A percentile compares a stretch with the other conserved stretches of the same genome.
Conservation (phyloP, 192 early-diverging fungal genomes). For the Funneliformis geosporum region DNA sequence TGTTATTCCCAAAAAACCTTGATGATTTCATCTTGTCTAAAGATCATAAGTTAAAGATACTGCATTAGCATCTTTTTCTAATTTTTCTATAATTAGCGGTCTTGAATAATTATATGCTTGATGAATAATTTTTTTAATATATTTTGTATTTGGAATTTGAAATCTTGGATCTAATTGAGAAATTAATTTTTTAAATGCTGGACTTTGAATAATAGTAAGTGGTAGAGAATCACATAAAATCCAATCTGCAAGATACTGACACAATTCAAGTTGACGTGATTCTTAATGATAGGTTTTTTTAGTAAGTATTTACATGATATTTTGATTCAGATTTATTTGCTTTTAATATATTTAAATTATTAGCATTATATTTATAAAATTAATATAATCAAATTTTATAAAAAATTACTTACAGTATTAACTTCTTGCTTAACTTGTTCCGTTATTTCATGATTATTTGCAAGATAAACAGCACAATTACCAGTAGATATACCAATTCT, state of each 20-base stretch:
- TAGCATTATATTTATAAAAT: not conserved
- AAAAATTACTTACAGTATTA: not conserved
- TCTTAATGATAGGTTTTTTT: not conserved
- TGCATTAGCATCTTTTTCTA: too few species aligned
- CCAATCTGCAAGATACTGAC: not conserved
- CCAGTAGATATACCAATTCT: not conserved
- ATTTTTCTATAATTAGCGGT: too few species aligned
- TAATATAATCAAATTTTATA: not conserved
- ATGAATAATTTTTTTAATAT: too few species aligned
- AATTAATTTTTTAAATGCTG: too few species aligned
- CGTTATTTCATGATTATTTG: not conserved
- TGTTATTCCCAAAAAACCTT: not conserved
- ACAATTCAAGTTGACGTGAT: not conserved
- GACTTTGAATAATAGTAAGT: too few species aligned
- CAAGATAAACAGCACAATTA: not conserved
- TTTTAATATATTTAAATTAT: too few species aligned
- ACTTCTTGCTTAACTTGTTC: not conserved
- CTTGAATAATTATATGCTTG: too few species aligned
- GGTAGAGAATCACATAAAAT: not conserved
- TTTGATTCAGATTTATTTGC: too few species aligned
- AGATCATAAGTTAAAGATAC: constrained; percentile 1
- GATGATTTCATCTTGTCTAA: not conserved
- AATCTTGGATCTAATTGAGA: too few species aligned
- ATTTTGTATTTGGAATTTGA: too few species aligned
- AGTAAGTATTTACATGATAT: too few species aligned